Evolutionary conservation across 257 asterid genomes (phyloP).

Genomic region (Solanum lycopersicoides): DNA sequence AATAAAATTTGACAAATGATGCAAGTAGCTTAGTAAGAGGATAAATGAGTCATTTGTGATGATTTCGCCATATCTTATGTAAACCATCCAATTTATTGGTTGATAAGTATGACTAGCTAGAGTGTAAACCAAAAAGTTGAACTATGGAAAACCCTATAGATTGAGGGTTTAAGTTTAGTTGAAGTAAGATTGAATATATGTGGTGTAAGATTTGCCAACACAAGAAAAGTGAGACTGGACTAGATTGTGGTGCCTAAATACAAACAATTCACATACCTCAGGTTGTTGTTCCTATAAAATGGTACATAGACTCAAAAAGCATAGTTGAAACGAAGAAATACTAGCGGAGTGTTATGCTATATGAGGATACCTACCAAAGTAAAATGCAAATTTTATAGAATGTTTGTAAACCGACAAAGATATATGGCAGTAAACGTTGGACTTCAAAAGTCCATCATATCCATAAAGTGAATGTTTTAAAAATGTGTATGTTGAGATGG

Average conservation of each 20-base stretch:
- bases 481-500: neutral
- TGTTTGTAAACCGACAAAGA: neutral
- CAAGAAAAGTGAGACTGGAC: neutral
- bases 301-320: neutral
- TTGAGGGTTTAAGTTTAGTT: neutral
- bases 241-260: neutral
- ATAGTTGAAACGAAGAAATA: neutral
- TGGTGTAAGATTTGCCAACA: neutral
- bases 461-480: neutral
- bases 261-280: neutral
- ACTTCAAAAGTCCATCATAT: neutral
- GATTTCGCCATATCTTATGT: neutral
- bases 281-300: neutral
- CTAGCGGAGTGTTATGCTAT: neutral
- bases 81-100: neutral
- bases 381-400: neutral
- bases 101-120: neutral
- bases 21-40: neutral
- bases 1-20: neutral
- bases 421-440: neutral
- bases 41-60: neutral
- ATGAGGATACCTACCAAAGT: neutral
- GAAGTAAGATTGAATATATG: neutral
- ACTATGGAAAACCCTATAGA: neutral
- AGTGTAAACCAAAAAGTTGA: neutral